Evolutionary conservation across 768 basidiomycete species (phyloP), one percentile per base, ranked within the genome.

Genomic region (Jaapia argillacea): DNA sequence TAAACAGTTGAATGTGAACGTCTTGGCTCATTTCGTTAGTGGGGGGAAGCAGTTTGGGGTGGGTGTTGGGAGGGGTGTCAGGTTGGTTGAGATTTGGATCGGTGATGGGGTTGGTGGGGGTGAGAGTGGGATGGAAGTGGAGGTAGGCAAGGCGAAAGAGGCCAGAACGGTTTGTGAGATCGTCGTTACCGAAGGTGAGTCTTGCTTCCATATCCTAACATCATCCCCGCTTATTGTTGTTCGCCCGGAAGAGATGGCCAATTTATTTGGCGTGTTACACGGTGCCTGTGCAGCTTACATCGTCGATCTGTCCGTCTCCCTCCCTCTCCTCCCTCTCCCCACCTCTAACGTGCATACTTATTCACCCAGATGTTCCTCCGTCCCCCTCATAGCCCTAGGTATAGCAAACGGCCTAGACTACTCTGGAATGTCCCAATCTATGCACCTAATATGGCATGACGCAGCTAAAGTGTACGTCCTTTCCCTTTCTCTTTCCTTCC

Each of bases 361-460:
- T 33, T 36, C n/a, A 22, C 22, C 18, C 3, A 75, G 73, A 18
- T 72, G 72, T 45, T 67, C 71, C 3, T 56, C 63, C 12, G 64
- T 68, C 1, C 61, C 71, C 1, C 58, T 73, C 3, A 59, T 73
- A 6, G 57, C 58, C 5, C 62, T 73, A 6, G 72, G 72, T 1
- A 47, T 57, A 7, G 58, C 57, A 23, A 55, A 55, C 6, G 69
- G 67, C 1, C 54, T 60, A 12, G 68, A 72, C 41, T 68, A 62
- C 2, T 66, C 65, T 5, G 72, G 74, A 0, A 60, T 75, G 12
- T 72, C 72, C 1, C 71, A 74, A 47, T 65, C 69, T 1, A 72
- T 75, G 67, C 69, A 69, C 45, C 52, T 72, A 36, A 64, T 71
- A 31, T 75, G 68, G 67, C 71, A 73, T 48, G 60, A 63, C 18